Percentiles rank a stretch among this genome's conserved stretches.
Evolutionary conservation across 768 basidiomycete genomes (phyloP).

Genomic region (Pulveroboletus sp.): DNA sequence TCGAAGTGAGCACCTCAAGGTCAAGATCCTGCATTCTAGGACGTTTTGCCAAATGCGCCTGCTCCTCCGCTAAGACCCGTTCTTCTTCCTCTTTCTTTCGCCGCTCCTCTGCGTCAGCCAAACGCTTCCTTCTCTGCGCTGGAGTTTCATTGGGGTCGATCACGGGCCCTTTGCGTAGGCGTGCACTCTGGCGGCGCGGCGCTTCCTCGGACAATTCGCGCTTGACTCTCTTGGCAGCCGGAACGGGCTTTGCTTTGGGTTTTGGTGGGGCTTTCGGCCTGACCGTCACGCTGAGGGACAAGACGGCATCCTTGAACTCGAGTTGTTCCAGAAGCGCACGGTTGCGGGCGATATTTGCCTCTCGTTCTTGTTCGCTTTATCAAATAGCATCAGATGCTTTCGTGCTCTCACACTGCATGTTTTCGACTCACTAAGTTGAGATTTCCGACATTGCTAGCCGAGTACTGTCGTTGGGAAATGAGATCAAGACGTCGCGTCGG

Average conservation of each 20-base stretch:
- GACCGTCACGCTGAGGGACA: conserved; percentile 42
- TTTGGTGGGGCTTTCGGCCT: conserved; percentile 38
- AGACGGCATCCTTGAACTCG: conserved; percentile 55
- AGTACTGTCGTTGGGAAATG: background rate
- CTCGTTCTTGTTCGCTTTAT: conserved; percentile 63
- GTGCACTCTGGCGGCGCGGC: conserved; percentile 65
- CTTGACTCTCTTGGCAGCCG: conserved; percentile 53
- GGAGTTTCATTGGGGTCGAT: conserved; percentile 63
- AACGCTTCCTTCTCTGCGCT: conserved; percentile 58
- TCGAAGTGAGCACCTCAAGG: conserved; percentile 46
- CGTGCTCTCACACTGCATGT: background rate
- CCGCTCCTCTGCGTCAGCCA: conserved; percentile 56
- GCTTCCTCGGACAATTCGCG: conserved; percentile 40
- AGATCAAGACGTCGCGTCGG: conserved; percentile 33
- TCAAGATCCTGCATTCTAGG: conserved; percentile 68
- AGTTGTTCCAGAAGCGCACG: conserved; percentile 69
- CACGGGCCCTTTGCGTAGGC: conserved; percentile 44
- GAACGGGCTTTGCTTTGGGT: conserved; percentile 57
- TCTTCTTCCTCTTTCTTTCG: conserved; percentile 62
- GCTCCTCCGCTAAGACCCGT: conserved; percentile 57
- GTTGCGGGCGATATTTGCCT: conserved; percentile 80
- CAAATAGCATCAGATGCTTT: background rate
- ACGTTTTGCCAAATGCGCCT: conserved; percentile 55
- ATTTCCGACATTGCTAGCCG: conserved; percentile 36
- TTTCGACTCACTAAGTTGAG: conserved; percentile 47